Conservation (phyloP, 495 filamentous ascomycete species). For the Talaromyces thailandensis region DNA sequence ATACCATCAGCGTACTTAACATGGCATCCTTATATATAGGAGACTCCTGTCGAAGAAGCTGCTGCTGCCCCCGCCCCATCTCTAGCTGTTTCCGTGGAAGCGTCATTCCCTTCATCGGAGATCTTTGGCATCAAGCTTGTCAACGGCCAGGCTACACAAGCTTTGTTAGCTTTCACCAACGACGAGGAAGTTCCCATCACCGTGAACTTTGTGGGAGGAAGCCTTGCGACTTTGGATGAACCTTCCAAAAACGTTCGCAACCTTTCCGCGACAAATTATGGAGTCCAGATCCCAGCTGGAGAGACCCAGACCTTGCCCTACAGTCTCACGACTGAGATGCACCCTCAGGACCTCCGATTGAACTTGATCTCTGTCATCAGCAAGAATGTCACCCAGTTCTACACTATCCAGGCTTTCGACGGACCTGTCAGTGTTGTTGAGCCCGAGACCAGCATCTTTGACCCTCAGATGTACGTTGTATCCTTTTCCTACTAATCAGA, state of each 20-base stretch:
- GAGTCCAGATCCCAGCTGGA: conserved; percentile 67
- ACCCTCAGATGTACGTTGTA: conserved; percentile 89
- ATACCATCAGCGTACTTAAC: neutral
- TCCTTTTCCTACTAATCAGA: conserved; percentile 1
- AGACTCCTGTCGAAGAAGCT: conserved; percentile 38
- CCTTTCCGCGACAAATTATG: conserved; percentile 67
- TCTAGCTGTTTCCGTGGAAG: conserved; percentile 64
- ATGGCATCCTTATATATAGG: conserved; percentile 13
- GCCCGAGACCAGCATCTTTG: conserved; percentile 84
- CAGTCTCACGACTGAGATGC: conserved; percentile 83
- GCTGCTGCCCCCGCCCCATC: conserved; percentile 40
- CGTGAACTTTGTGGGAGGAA: conserved; percentile 70
- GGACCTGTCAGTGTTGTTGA: conserved; percentile 86
- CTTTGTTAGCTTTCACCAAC: conserved; percentile 75
- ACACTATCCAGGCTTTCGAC: conserved; percentile 75
- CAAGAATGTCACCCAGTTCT: conserved; percentile 55
- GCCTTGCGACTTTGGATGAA: conserved; percentile 53
- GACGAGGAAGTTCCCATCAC: conserved; percentile 67
- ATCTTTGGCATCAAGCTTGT: conserved; percentile 94
- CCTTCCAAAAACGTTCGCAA: conserved; percentile 64
- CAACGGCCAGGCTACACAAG: conserved; percentile 81
- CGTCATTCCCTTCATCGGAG: conserved; percentile 79
- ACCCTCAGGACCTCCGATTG: conserved; percentile 79
- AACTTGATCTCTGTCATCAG: conserved; percentile 66
- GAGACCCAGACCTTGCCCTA: conserved; percentile 69